Evolutionary conservation across 1,284 basidiomycete species (phyloP).

Genomic region (Leccinum pallidistipes): DNA sequence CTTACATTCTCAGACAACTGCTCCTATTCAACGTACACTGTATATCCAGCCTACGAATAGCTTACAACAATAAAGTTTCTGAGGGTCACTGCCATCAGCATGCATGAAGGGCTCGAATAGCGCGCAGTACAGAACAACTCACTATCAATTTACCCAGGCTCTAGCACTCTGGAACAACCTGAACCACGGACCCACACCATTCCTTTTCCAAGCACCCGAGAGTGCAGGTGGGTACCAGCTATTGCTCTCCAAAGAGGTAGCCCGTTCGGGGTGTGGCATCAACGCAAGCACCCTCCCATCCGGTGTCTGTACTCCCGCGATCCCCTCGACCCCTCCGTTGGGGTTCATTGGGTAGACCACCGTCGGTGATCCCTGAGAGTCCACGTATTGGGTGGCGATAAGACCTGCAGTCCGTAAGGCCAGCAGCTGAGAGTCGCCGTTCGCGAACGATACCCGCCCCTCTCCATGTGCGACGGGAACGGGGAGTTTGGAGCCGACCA

Average conservation of each 20-base stretch:
- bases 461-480: conserved; percentile 97
- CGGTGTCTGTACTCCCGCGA: conserved; percentile 86
- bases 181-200: conserved; percentile 90
- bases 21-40: background rate
- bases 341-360: conserved; percentile 91
- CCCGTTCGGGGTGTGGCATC: conserved; percentile 96
- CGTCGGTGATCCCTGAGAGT: conserved; percentile 65
- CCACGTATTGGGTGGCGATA: conserved; percentile 77
- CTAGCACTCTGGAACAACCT: conserved; percentile 93
- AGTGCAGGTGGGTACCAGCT: conserved; percentile 78
- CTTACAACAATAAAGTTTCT: conserved; percentile 9
- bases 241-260: conserved; percentile 75
- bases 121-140: background rate
- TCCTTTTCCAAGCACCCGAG: conserved; percentile 49
- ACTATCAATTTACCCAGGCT: conserved; percentile 32
- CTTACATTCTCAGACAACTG: too few relatives aligned
- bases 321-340: conserved; percentile 87
- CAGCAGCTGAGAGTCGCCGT: conserved; percentile 39
- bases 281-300: conserved; percentile 88
- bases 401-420: conserved; percentile 52
- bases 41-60: conserved; percentile 2
- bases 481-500: conserved; percentile 86
- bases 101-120: background rate
- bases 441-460: conserved; percentile 77
- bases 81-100: background rate